These are phyloP conservation scores for Starmerella davenportii DNA, from an alignment of 805 yeast species.

Conservation along the genomic window DNA sequence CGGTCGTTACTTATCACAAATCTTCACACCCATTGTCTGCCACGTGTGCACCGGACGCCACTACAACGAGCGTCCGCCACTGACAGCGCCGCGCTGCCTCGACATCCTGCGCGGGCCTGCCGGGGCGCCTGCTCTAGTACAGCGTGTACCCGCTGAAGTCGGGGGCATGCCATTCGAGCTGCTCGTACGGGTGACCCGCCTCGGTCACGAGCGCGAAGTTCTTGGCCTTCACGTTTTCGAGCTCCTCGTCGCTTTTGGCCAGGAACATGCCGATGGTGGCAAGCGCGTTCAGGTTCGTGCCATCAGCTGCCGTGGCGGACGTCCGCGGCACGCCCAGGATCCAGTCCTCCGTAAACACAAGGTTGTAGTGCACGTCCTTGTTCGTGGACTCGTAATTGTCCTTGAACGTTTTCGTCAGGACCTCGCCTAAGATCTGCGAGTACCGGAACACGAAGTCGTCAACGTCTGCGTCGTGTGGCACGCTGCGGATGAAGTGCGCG, in stretches of 20 bases:
- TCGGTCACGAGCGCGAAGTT: slow-evolving; percentile 12
- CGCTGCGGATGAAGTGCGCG: slow-evolving; percentile 65
- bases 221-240: slow-evolving; percentile 7
- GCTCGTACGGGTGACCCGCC: slow-evolving; percentile 15
- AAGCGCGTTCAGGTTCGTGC: slow-evolving; percentile 55
- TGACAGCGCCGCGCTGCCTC: too few relatives aligned
- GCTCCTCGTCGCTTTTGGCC: slow-evolving; percentile 45
- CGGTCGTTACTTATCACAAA: too few relatives aligned
- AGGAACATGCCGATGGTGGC: slow-evolving; percentile 65
- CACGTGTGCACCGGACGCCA: too few relatives aligned
- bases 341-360: slow-evolving; percentile 66
- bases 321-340: slow-evolving; percentile 74
- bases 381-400: slow-evolving; percentile 30
- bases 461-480: slow-evolving; percentile 28
- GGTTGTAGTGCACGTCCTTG: slow-evolving; percentile 48
- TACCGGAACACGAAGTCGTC: slow-evolving; percentile 40
- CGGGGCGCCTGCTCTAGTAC: too few relatives aligned
- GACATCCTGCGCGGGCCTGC: too few relatives aligned
- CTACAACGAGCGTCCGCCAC: too few relatives aligned
- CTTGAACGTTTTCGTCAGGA: slow-evolving; percentile 41
- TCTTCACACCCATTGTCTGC: too few relatives aligned
- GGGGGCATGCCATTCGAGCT: slow-evolving; percentile 11
- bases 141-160: slow-evolving; percentile 13
- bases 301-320: slow-evolving; percentile 18
- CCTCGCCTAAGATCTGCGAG: slow-evolving; percentile 31